Evolutionary conservation across 768 basidiomycete species (phyloP).

Genomic region (Mycena albidolilacea): DNA sequence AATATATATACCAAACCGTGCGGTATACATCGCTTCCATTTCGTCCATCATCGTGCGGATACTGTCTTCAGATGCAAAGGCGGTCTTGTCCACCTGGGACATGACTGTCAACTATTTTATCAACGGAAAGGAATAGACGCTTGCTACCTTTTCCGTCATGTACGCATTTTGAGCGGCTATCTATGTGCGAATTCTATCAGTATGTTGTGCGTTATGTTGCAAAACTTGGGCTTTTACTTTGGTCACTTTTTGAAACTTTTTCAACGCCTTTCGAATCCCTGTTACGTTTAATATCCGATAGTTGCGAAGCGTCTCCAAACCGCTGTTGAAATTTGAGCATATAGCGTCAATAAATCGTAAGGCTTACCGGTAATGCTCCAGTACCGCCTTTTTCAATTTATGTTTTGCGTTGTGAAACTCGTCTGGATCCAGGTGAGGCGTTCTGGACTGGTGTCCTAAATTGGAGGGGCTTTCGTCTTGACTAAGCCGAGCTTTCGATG

Average conservation of each 20-base stretch:
- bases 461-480: background rate
- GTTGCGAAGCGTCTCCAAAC: conserved; percentile 87
- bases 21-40: conserved; percentile 84
- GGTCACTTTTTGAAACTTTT: conserved; percentile 89
- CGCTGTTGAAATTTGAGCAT: conserved; percentile 56
- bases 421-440: conserved; percentile 70
- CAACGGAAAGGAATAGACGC: background rate
- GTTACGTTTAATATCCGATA: conserved; percentile 94
- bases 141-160: conserved; percentile 79
- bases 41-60: conserved; percentile 80
- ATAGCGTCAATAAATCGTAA: background rate
- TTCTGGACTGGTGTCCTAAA: background rate
- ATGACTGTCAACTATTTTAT: conserved; percentile 9
- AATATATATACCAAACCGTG: conserved; percentile 75
- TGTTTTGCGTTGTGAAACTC: conserved; percentile 90
- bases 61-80: conserved; percentile 74
- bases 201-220: background rate
- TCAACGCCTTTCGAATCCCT: conserved; percentile 89
- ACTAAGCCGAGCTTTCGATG: conserved; percentile 1
- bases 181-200: conserved; percentile 48
- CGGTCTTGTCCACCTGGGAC: conserved; percentile 74
- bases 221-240: conserved; percentile 57
- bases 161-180: conserved; percentile 83
- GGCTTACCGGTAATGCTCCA: conserved; percentile 85
- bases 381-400: conserved; percentile 84